phyloP scores from a whole-genome alignment of 441 rosid genomes.

The Adansonia rubrostipa region DNA sequence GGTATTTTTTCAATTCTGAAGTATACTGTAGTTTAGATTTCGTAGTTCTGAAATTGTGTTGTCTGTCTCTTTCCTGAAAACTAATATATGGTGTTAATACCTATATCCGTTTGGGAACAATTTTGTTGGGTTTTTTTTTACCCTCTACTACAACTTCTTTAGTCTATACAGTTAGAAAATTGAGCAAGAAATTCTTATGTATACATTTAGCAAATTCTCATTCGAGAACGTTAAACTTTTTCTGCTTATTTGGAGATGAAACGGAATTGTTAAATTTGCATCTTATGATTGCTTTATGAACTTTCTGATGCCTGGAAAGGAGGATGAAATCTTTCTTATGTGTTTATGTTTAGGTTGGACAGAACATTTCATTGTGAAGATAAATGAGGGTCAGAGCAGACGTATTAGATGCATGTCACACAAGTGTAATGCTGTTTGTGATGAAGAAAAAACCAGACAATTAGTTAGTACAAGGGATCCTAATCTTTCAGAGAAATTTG shows the following conservation, averaged over 20 bases:
- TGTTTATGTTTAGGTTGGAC: constrained; percentile 67
- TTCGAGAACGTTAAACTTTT: not conserved
- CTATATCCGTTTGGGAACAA: not conserved
- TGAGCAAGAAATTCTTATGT: not conserved
- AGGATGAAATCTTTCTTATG: not conserved
- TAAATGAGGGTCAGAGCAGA: constrained; percentile 45
- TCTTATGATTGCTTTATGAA: not conserved
- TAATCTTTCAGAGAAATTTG: constrained; percentile 65
- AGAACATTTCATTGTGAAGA: constrained; percentile 60
- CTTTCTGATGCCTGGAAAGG: not conserved
- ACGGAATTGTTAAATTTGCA: not conserved
- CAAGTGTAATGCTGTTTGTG: constrained; percentile 70
- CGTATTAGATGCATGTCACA: constrained; percentile 76
- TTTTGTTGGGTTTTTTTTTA: not conserved
- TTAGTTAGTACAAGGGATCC: constrained; percentile 57
- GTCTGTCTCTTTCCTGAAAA: not conserved
- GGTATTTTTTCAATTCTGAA: not conserved
- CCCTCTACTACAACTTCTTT: not conserved
- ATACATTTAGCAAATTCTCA: not conserved
- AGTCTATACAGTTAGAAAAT: not conserved
- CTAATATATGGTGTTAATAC: not conserved
- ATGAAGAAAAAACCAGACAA: constrained; percentile 58
- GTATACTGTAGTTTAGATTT: not conserved
- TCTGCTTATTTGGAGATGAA: not conserved
- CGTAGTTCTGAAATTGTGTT: constrained; percentile 11